Conservation (phyloP, 495 filamentous ascomycete genomes). For the Penicillium pulvis region DNA sequence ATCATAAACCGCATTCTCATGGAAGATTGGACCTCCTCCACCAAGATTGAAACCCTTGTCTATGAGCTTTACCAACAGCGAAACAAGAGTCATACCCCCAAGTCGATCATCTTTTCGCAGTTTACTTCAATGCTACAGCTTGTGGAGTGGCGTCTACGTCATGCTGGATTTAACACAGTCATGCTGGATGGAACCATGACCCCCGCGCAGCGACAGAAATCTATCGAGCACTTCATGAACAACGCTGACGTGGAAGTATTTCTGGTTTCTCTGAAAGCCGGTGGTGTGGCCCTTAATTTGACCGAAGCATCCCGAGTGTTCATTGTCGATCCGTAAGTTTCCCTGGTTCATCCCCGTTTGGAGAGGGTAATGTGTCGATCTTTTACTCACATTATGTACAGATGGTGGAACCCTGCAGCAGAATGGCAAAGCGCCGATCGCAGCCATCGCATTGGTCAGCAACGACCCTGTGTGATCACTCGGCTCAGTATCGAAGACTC, state of each 20-base stretch:
- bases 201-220: conserved; percentile 85
- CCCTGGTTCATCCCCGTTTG: background rate
- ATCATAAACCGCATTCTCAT: conserved; percentile 98
- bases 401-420: conserved; percentile 96
- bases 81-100: conserved; percentile 86
- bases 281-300: conserved; percentile 91
- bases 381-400: conserved; percentile 34
- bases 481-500: conserved; percentile 93
- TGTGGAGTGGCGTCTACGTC: conserved; percentile 92
- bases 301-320: conserved; percentile 94
- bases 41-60: conserved; percentile 94
- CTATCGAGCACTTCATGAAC: conserved; percentile 93
- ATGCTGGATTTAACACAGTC: conserved; percentile 94
- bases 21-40: conserved; percentile 96
- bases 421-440: conserved; percentile 98
- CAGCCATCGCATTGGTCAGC: conserved; percentile 96
- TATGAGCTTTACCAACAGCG: conserved; percentile 89
- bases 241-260: conserved; percentile 92
- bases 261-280: conserved; percentile 90
- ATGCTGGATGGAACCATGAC: conserved; percentile 98
- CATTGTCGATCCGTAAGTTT: conserved; percentile 86
- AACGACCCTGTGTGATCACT: conserved; percentile 89
- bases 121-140: conserved; percentile 74
- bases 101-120: conserved; percentile 78
- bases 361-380: background rate